Conservation (phyloP, 441 rosid species). For the Jatropha multifida region DNA sequence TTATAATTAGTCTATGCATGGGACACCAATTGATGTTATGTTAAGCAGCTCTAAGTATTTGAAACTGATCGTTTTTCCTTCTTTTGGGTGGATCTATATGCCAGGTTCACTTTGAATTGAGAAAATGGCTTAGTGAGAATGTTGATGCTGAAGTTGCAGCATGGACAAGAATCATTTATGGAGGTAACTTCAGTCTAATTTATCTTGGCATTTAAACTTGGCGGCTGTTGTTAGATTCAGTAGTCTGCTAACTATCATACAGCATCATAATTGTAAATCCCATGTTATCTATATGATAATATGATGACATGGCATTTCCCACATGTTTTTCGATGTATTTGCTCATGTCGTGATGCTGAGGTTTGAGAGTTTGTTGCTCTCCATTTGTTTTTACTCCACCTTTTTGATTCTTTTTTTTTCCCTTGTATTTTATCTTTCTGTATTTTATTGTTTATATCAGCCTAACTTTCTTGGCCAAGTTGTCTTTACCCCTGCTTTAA, state of each 20-base stretch:
- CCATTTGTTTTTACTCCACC: background rate
- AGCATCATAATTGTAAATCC: background rate
- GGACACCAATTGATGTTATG: background rate
- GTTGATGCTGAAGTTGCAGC: slow-evolving; percentile 57
- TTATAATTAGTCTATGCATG: background rate
- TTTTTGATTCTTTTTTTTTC: background rate
- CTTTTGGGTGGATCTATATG: slow-evolving; percentile 3
- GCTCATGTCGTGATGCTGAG: background rate
- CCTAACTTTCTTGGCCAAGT: background rate
- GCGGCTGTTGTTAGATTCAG: background rate
- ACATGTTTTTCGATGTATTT: background rate
- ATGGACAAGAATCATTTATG: slow-evolving; percentile 64
- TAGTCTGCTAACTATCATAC: background rate
- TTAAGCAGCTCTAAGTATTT: background rate
- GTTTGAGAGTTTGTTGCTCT: background rate
- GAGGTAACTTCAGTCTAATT: slow-evolving; percentile 39
- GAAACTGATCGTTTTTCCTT: background rate
- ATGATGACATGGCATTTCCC: background rate
- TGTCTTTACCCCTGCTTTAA: background rate
- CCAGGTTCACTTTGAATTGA: slow-evolving; percentile 58
- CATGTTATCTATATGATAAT: background rate
- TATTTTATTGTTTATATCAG: background rate
- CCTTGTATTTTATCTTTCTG: too few relatives aligned
- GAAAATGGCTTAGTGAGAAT: slow-evolving; percentile 63
- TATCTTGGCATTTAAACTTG: background rate